phyloP scores from a whole-genome alignment of 345 rosid genomes.

The Ricinus communis region DNA sequence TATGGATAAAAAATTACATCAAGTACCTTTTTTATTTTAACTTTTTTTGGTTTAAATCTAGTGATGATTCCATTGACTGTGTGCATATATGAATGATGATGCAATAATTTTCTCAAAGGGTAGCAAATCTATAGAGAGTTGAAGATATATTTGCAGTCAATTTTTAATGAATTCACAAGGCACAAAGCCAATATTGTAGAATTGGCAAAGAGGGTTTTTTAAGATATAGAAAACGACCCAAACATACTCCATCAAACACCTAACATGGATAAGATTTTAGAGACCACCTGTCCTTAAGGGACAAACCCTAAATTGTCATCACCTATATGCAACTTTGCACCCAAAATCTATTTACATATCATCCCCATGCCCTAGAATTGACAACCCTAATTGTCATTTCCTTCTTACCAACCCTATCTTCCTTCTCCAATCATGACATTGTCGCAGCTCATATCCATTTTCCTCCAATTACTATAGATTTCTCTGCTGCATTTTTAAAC shows the following conservation, averaged over 20 bases:
- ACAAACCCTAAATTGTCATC: conserved; percentile 1
- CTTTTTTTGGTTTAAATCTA: too few species aligned
- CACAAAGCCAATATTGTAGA: too few species aligned
- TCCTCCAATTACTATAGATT: neutral
- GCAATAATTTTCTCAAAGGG: too few species aligned
- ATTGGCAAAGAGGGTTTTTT: too few species aligned
- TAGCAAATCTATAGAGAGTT: too few species aligned
- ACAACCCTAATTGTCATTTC: neutral
- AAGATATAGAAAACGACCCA: neutral
- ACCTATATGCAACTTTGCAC: neutral
- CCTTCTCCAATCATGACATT: neutral
- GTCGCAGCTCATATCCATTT: too few species aligned
- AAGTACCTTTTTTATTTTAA: too few species aligned
- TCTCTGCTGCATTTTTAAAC: neutral
- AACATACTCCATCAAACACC: neutral
- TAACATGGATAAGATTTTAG: conserved; percentile 8
- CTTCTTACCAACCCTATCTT: neutral
- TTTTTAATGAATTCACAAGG: too few species aligned
- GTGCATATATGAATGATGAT: too few species aligned
- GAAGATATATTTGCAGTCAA: too few species aligned
- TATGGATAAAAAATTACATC: too few species aligned
- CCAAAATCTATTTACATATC: neutral
- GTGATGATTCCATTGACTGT: too few species aligned
- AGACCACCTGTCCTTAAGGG: neutral
- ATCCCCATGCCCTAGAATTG: neutral